phyloP scores from a whole-genome alignment of 768 basidiomycete genomes.

The Calvatia gigantea region DNA sequence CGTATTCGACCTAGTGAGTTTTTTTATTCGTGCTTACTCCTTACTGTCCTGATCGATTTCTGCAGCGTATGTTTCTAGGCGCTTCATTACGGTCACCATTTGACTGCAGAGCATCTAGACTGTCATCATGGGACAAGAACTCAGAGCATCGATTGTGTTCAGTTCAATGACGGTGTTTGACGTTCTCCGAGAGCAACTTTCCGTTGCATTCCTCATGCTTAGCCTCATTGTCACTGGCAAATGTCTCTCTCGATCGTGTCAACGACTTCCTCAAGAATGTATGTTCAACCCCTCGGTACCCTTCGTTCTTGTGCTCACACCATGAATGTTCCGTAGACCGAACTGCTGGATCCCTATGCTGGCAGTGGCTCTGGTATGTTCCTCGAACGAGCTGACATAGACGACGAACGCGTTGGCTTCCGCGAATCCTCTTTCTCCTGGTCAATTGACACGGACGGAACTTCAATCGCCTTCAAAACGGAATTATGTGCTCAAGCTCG shows the following conservation, averaged over 20 bases:
- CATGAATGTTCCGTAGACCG: constrained; percentile 30
- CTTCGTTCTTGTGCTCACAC: background rate
- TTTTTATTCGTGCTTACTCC: background rate
- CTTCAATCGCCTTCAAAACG: too few species aligned
- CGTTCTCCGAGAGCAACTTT: constrained; percentile 52
- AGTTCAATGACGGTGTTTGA: constrained; percentile 48
- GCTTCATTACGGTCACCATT: background rate
- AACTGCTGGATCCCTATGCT: constrained; percentile 49
- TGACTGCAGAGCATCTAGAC: constrained; percentile 22
- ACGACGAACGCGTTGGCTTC: constrained; percentile 36
- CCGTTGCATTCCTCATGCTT: constrained; percentile 29
- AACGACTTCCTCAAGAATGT: constrained; percentile 37
- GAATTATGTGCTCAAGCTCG: constrained; percentile 39
- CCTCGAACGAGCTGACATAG: background rate
- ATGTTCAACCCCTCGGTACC: background rate
- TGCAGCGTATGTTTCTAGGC: constrained; percentile 10
- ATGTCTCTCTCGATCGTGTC: constrained; percentile 62
- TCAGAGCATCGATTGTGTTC: constrained; percentile 14
- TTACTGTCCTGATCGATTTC: background rate
- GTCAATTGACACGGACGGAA: too few species aligned
- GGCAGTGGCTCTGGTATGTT: too few species aligned
- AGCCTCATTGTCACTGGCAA: constrained; percentile 32
- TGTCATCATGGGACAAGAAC: constrained; percentile 32
- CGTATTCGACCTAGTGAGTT: constrained; percentile 55
- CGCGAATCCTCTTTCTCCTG: constrained; percentile 54